Base-by-base conservation (phyloP, 345 rosid genomes). In the Carallia pectinifolia region DNA sequence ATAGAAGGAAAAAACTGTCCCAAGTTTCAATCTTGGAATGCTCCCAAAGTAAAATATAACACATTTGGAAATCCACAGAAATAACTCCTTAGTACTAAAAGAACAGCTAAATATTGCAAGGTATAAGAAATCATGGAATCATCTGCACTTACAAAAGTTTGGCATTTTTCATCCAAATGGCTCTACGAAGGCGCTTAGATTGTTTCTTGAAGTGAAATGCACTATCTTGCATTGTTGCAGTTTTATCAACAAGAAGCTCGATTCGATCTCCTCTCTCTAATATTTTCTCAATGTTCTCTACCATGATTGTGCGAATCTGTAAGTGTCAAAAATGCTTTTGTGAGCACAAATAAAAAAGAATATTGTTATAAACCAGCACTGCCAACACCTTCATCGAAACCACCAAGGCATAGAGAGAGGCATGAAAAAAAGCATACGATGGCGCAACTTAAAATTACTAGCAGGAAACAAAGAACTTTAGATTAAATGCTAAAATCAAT, bases 161-260 rank as follows among this genome's bases (percentile, higher is more conserved):
- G 64, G 86, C 92, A 77, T 95, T 95, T 83, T 90, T 92, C 98
- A 89, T 95, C 99, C 98, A 92, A 56, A 95, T 91, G 73, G 98
- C 98, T 76, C 88, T 86, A 16, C 80, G 91, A 1, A 92, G 96
- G 72, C 90, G 90, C 79, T 89, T 95, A 30, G 99, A 95, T 78
- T 92, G 99, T 81, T 95, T 95, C 84, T 71, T 90, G 81, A 95
- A 95, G 80, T 95, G 98, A 81, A 95, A 95, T 10, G 97, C 79
- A 34, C 81, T 85, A 67, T 90, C 98, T 82, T 95, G 98, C 94
- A 95, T 92, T 27, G 97, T 90, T 53, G 97, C 92, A 47, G 98
- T 92, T 76, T 90, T 92, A 73, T 95, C 99, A 75, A 92, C 98
- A 58, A 95, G 94, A 77, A 92, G 89, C 81, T 95, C 99, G 74